Evolutionary conservation across 192 early-diverging fungal species (phyloP), one percentile per base, ranked within the genome.

Genomic region (Umbelopsis vinacea): DNA sequence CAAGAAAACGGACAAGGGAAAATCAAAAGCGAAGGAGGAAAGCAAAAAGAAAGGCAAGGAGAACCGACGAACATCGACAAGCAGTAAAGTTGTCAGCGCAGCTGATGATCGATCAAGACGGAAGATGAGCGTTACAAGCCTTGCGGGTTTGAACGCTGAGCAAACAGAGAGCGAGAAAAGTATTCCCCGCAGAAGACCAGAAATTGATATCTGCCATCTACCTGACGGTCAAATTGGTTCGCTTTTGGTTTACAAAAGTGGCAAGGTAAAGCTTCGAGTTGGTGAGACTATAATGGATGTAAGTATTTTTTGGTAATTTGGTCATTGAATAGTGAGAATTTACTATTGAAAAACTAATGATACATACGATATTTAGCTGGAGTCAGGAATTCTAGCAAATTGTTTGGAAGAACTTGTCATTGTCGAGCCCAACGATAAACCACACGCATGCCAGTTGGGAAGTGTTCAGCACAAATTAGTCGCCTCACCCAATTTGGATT

Each of bases 231-330:
- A 79, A 57, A 78, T 89, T 52, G 90, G 90, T 12, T 83, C 83
- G 60, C 43, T 91, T 66, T 46, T 88, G 5, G 76, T 91, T 0
- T 89, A 87, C 71, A 87, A 88, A 80, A 86, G 84, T 43, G 90
- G 89, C 6, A 88, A 88, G 68, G 86, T 90, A 73, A 88, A 88
- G 79, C 70, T 91, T 69, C 77, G 82, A 52, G 67, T 91, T 45
- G 90, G 90, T 19, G 79, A 85, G 26, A 75, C 90, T 37, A 38
- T 86, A 2, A 79, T 90, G 75, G 90, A 91, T 46, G 84, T 88
- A 15, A 74, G 72, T 37, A 35, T 17, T 35, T 15, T 15, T 14
- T n/a, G n/a, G n/a, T n/a, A n/a, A n/a, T n/a, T 29, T 29, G 29
- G 29, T 29, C 1, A 3, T 29, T 29, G 29, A 29, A 29, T 29